Evolutionary conservation across 176 grass and related monocot species (phyloP).

Genomic region (Typha latifolia): DNA sequence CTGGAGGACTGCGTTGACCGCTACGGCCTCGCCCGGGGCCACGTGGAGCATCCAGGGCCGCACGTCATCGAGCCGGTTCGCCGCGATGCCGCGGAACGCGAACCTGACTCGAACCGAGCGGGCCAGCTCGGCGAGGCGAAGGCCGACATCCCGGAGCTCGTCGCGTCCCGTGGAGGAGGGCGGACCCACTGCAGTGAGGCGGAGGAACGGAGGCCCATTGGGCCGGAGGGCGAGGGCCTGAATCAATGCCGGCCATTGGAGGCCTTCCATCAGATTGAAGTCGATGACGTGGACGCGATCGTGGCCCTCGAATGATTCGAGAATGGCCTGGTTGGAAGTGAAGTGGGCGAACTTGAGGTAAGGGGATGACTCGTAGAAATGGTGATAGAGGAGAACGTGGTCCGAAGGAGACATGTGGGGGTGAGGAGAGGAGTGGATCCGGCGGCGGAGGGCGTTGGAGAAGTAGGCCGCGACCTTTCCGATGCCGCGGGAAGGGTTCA

Average conservation of each 20-base stretch:
- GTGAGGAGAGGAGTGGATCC: conserved; percentile 25
- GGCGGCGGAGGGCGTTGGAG: conserved; percentile 51
- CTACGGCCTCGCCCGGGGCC: conserved; percentile 54
- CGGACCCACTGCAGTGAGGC: conserved; percentile 89
- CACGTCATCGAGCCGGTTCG: conserved; percentile 66
- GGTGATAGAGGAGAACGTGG: conserved; percentile 57
- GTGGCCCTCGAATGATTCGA: conserved; percentile 72
- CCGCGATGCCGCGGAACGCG: conserved; percentile 78
- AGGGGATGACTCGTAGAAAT: conserved; percentile 95
- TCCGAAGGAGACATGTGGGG: not conserved
- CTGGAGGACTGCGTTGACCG: conserved; percentile 81
- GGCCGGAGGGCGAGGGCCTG: conserved; percentile 84
- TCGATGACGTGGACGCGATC: conserved; percentile 65
- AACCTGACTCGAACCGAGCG: conserved; percentile 70
- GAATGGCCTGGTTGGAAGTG: conserved; percentile 70
- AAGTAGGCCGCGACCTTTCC: conserved; percentile 80
- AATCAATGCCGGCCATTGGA: conserved; percentile 89
- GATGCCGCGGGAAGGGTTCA: conserved; percentile 50
- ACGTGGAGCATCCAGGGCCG: conserved; percentile 83
- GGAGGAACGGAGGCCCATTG: conserved; percentile 62
- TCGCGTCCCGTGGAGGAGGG: conserved; percentile 59
- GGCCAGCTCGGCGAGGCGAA: conserved; percentile 72
- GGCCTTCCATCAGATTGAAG: conserved; percentile 89
- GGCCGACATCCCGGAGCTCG: conserved; percentile 74
- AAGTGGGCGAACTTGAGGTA: conserved; percentile 99